Base-by-base conservation (phyloP, 2,329 filamentous ascomycete genomes). In the Venturia carpophila region DNA sequence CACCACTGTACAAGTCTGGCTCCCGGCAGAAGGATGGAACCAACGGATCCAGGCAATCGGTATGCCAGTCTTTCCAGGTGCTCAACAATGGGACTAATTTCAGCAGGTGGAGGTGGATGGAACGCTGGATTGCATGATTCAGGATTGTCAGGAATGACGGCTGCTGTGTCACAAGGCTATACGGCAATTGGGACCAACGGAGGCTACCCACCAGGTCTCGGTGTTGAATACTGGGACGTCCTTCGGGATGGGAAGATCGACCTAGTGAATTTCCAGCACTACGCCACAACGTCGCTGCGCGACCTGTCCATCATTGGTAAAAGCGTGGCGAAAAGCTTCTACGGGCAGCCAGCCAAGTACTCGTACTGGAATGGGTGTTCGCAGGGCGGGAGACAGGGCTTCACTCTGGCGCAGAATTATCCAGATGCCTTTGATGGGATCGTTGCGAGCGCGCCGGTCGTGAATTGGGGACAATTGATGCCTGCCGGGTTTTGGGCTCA, bases 351-450 rank as follows among this genome's bases (percentile, higher is more conserved):
- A 27, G 72, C 75, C 0, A 69, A 71, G 52, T 71, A 74, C 55
- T 73, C 72, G n/a, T 75, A 75, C 64, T 75, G 71, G 71, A 72
- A 71, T 24, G 74, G 71, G 60, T 76, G 74, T 62, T 75, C 73
- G 0, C 70, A 70, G 65, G 73, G 72, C 65, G 68, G 73, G 37
- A 47, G 74, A 47, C 73, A 76, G 52, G 74, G 73, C 0, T 68
- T 71, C 60, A 68, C 69, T 65, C 66, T 75, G 27, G 73, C 73
- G 21, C 72, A 75, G 64, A 68, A 66, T 21, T 74, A 71, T 60
- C 72, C 72, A 0, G 67, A 67, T 2, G 69, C 70, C 1, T 69
- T 71, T 24, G 70, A 75, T 66, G 73, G 74, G 0, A 73, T 75
- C 49, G 56, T 70, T 11, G 72, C 74, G 9, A 66, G 52, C 43